Percentiles rank a stretch among this genome's conserved stretches.
phyloP scores from a whole-genome alignment of 2,329 filamentous ascomycete species.

The Teratosphaeria gauchensis region DNA sequence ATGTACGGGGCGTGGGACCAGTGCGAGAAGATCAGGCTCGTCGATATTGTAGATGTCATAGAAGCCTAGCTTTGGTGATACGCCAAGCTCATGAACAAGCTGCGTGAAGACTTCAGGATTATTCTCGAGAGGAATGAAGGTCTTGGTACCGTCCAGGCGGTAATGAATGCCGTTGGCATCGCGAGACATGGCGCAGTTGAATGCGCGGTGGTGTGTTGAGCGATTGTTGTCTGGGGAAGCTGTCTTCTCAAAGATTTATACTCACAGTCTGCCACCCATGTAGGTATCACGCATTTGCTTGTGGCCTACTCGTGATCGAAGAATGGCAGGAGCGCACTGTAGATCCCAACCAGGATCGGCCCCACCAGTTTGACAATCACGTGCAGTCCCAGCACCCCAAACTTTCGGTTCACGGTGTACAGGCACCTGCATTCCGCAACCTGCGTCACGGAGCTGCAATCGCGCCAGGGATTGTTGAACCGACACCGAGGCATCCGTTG shows the following conservation, averaged over 20 bases:
- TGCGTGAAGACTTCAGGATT: slow-evolving; percentile 84
- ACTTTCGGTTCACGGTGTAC: neutral
- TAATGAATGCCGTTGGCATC: neutral
- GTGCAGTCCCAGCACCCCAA: neutral
- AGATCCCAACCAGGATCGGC: too few relatives aligned
- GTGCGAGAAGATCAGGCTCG: slow-evolving; percentile 72
- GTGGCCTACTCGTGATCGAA: too few relatives aligned
- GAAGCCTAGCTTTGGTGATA: slow-evolving; percentile 66
- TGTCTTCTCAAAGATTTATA: too few relatives aligned
- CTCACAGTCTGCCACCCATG: too few relatives aligned
- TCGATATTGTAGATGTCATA: slow-evolving; percentile 89
- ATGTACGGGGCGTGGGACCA: slow-evolving; percentile 78
- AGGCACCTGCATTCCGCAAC: neutral
- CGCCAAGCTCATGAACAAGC: slow-evolving; percentile 73
- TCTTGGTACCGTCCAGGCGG: neutral
- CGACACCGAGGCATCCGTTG: neutral
- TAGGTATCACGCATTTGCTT: too few relatives aligned
- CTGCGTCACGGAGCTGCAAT: neutral
- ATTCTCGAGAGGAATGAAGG: slow-evolving; percentile 36
- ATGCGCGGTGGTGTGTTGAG: neutral
- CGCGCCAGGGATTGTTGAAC: neutral
- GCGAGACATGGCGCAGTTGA: neutral
- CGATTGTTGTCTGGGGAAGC: too few relatives aligned
- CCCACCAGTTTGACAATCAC: neutral
- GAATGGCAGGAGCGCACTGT: too few relatives aligned